Conservation (phyloP, 2,329 filamentous ascomycete genomes). For the Ascochyta clinopodiicola region DNA sequence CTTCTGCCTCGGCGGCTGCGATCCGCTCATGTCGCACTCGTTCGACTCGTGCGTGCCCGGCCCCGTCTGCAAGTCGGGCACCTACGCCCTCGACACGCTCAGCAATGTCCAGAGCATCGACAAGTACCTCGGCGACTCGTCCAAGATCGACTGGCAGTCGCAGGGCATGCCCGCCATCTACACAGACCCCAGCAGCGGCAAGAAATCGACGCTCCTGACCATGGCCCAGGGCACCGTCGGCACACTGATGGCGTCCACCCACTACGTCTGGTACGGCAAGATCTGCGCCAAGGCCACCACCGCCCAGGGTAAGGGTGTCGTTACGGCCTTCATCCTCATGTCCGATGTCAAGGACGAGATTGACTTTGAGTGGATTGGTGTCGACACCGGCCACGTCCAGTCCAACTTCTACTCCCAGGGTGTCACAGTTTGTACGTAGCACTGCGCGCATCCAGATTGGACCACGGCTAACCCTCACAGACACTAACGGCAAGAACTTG, state of each 20-base stretch:
- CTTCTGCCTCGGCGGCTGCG: constrained; percentile 95
- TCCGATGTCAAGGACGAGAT: constrained; percentile 98
- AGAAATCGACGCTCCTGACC: constrained; percentile 71
- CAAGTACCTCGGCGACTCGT: constrained; percentile 85
- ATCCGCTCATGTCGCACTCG: constrained; percentile 81
- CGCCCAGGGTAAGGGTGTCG: constrained; percentile 82
- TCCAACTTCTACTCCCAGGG: constrained; percentile 98
- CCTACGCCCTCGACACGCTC: constrained; percentile 75
- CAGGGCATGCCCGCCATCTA: constrained; percentile 76
- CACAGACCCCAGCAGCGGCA: constrained; percentile 55
- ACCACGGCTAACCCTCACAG: constrained; percentile 53
- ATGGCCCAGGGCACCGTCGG: constrained; percentile 87
- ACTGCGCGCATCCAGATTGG: not conserved
- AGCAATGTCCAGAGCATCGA: constrained; percentile 73
- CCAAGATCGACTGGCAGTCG: constrained; percentile 83
- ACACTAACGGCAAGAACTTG: constrained; percentile 77
- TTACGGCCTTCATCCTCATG: constrained; percentile 96
- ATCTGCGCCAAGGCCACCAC: constrained; percentile 86
- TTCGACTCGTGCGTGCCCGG: constrained; percentile 85
- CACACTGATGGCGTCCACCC: constrained; percentile 82
- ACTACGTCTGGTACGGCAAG: constrained; percentile 97
- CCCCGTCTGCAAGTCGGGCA: constrained; percentile 78
- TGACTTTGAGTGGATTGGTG: constrained; percentile 93
- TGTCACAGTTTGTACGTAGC: constrained; percentile 79
- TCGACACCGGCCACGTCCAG: constrained; percentile 77